Percentiles rank a stretch among this genome's conserved stretches.
Evolutionary conservation across 768 basidiomycete genomes (phyloP).

Genomic region (Leucosporidium creatinivorum): DNA sequence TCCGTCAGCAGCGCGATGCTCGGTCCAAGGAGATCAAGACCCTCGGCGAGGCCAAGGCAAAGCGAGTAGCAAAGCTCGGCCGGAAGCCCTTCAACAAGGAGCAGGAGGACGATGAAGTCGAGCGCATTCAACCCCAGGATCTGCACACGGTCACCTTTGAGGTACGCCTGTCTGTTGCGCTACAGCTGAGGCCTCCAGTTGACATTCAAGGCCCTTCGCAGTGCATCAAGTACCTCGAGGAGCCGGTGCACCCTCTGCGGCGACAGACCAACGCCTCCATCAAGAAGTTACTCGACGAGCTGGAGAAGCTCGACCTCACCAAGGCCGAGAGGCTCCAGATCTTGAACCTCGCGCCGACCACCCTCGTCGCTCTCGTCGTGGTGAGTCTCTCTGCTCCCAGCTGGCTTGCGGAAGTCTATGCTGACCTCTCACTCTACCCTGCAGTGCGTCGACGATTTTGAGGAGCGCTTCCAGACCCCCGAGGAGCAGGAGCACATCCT

Average conservation of each 20-base stretch:
- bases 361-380: constrained; percentile 78
- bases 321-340: constrained; percentile 89
- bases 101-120: constrained; percentile 17
- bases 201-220: constrained; percentile 40
- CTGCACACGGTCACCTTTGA: constrained; percentile 32
- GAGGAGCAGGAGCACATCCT: constrained; percentile 50
- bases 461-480: constrained; percentile 65
- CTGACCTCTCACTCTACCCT: neutral
- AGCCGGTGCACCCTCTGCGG: constrained; percentile 61
- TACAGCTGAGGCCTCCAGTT: neutral
- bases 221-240: constrained; percentile 78
- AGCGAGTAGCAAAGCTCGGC: neutral
- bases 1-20: constrained; percentile 50
- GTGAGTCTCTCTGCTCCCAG: constrained; percentile 48
- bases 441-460: constrained; percentile 85
- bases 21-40: constrained; percentile 12
- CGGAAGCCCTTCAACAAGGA: constrained; percentile 7
- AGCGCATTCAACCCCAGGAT: constrained; percentile 26
- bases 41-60: neutral
- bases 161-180: neutral
- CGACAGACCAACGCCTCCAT: constrained; percentile 62
- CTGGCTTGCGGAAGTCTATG: neutral
- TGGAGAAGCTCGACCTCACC: constrained; percentile 65
- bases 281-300: constrained; percentile 56
- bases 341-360: constrained; percentile 77